Evolutionary conservation across 176 grass and related monocot species (phyloP).

Genomic region (Zoysia japonica): DNA sequence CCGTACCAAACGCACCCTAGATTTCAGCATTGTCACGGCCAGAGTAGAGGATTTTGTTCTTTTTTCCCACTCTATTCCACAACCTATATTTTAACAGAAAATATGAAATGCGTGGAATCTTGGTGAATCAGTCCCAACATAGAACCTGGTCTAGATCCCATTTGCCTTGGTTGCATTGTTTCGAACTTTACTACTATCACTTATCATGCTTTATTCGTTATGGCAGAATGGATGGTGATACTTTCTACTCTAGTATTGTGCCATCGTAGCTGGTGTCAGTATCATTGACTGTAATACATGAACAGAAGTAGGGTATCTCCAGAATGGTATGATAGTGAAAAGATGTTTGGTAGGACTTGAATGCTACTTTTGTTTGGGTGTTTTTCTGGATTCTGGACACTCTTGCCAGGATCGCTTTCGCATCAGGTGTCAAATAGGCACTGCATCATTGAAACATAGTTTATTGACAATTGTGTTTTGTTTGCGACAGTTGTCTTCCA

Average conservation of each 20-base stretch:
- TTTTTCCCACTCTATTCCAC: background rate
- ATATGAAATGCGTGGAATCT: background rate
- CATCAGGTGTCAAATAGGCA: background rate
- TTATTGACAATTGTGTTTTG: constrained; percentile 11
- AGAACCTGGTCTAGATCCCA: constrained; percentile 28
- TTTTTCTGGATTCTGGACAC: constrained; percentile 20
- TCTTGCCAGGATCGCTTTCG: background rate
- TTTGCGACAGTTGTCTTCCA: constrained; percentile 8
- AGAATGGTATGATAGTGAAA: constrained; percentile 51
- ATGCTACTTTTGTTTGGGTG: constrained; percentile 32
- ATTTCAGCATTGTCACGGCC: background rate
- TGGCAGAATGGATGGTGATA: constrained; percentile 27
- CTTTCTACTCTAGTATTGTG: constrained; percentile 17
- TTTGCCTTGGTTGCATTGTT: constrained; percentile 10
- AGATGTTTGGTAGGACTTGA: constrained; percentile 44
- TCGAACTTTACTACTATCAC: constrained; percentile 22
- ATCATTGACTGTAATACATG: constrained; percentile 17
- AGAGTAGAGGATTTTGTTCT: background rate
- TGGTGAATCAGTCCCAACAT: constrained; percentile 10
- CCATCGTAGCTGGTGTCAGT: constrained; percentile 26
- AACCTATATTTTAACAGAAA: background rate
- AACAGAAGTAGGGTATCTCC: constrained; percentile 45
- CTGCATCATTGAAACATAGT: background rate
- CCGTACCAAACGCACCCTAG: background rate
- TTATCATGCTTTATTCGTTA: constrained; percentile 37